phyloP scores from a whole-genome alignment of 1,284 basidiomycete genomes.

The Heterobasidion irregulare region DNA sequence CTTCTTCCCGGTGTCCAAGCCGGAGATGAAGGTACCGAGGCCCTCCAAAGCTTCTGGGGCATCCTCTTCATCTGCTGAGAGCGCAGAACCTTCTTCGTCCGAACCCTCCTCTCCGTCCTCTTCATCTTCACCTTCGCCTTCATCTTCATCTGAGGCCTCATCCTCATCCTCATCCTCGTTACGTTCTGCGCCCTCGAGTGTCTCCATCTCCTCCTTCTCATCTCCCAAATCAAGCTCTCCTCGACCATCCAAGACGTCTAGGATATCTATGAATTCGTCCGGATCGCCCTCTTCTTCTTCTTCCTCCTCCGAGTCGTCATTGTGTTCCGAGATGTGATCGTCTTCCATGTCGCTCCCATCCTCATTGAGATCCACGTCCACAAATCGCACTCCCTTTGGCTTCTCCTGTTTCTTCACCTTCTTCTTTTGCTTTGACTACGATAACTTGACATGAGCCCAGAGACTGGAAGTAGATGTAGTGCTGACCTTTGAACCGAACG shows the following conservation, averaged over 20 bases:
- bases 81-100: constrained; percentile 36
- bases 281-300: constrained; percentile 9
- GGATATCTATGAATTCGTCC: constrained; percentile 10
- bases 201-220: constrained; percentile 9
- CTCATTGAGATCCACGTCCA: constrained; percentile 45
- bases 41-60: constrained; percentile 51
- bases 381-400: background rate
- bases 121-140: constrained; percentile 23
- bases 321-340: constrained; percentile 18
- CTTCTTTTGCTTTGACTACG: background rate
- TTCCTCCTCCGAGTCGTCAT: constrained; percentile 11
- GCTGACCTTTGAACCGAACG: constrained; percentile 41
- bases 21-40: constrained; percentile 65
- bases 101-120: constrained; percentile 29
- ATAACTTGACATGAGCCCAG: background rate
- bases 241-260: constrained; percentile 12
- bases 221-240: constrained; percentile 2
- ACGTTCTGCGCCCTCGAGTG: constrained; percentile 15
- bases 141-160: constrained; percentile 24
- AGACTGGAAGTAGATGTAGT: background rate
- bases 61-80: constrained; percentile 52
- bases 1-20: constrained; percentile 65
- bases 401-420: constrained; percentile 4
- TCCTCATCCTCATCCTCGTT: constrained; percentile 13
- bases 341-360: constrained; percentile 32